phyloP scores from a whole-genome alignment of 176 grass and related monocot species.

The Rhipidocladum racemiflorum region DNA sequence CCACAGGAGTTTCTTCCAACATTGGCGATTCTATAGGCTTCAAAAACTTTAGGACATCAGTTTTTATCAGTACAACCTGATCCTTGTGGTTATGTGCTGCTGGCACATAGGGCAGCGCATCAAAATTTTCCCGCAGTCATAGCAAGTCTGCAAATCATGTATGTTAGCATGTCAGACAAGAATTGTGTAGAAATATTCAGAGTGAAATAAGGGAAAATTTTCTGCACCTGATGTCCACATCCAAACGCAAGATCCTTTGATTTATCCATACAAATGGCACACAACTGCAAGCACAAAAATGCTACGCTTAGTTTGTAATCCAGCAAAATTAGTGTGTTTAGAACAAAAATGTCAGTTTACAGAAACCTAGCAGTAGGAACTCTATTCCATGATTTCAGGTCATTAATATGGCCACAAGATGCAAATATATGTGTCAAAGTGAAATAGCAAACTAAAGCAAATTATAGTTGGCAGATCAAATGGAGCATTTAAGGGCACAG shows the following conservation, averaged over 20 bases:
- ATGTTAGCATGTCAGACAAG: slow-evolving; percentile 9
- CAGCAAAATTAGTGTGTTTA: neutral
- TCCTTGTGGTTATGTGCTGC: slow-evolving; percentile 71
- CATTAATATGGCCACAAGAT: neutral
- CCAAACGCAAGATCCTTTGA: slow-evolving; percentile 93
- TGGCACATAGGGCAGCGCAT: slow-evolving; percentile 86
- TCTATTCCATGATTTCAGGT: neutral
- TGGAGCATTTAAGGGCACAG: neutral
- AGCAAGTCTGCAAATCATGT: slow-evolving; percentile 71
- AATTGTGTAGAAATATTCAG: neutral
- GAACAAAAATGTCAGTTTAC: neutral
- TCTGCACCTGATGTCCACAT: slow-evolving; percentile 88
- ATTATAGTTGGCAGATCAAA: slow-evolving; percentile 16
- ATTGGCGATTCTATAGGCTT: slow-evolving; percentile 11
- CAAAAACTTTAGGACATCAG: slow-evolving; percentile 18
- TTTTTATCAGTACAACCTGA: slow-evolving; percentile 71
- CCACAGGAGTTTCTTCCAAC: slow-evolving; percentile 2
- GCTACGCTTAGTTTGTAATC: neutral
- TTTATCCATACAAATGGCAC: slow-evolving; percentile 89
- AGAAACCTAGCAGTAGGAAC: neutral
- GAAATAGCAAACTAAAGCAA: neutral
- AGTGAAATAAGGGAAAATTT: neutral
- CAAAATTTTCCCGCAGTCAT: slow-evolving; percentile 63
- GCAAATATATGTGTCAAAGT: slow-evolving; percentile 5
- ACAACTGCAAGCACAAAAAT: slow-evolving; percentile 48